Base-by-base conservation (phyloP, 805 yeast genomes). In the Candida adriatica region DNA sequence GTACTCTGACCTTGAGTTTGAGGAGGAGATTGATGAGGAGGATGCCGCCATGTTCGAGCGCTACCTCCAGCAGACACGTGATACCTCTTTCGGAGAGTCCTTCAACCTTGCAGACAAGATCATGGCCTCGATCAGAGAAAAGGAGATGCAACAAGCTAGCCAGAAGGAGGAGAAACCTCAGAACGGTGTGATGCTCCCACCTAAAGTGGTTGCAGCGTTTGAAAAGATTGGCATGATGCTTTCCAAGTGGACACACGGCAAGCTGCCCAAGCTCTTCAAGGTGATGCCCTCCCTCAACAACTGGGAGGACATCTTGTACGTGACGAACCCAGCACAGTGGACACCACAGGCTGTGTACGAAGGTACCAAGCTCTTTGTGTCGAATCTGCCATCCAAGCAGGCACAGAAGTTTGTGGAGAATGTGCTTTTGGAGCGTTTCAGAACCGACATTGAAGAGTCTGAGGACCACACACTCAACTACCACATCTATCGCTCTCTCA, bases 271-370 rank as follows among this genome's bases (percentile, higher is more conserved):
- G 51, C 72, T 94, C 20, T 92, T 92, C 67, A 92, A 92, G 55
- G 94, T 92, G 30, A 72, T 94, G 34, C 99, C 99, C 21, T 73
- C 94, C 4, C 69, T 92, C 43, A 80, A 73, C 46, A 90, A 90
- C 60, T 92, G 99, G 99, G 87, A 87, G 55, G 97, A 90, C 55
- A 81, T 92, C 20, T 63, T 92, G 21, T 90, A 77, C 52, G 96
- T 92, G 24, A 88, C 97, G 2, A 76, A 86, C 45, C 98, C 98
- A 7, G 87, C 76, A 41, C 62, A 68, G 18, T 92, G 99, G 99
- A 83, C 97, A 13, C 88, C 96, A 13, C 90, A 88, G 49, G 95
- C 92, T 3, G 78, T 81, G 6, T 92, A 80, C 53, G 97, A 92
- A 58, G 98, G 96, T 3, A 86, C 97, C 6, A 85, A 86, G 58